These are phyloP conservation scores for Talaromyces sp. DNA, from an alignment of 2,329 filamentous ascomycete genomes.

Conservation along the genomic window DNA sequence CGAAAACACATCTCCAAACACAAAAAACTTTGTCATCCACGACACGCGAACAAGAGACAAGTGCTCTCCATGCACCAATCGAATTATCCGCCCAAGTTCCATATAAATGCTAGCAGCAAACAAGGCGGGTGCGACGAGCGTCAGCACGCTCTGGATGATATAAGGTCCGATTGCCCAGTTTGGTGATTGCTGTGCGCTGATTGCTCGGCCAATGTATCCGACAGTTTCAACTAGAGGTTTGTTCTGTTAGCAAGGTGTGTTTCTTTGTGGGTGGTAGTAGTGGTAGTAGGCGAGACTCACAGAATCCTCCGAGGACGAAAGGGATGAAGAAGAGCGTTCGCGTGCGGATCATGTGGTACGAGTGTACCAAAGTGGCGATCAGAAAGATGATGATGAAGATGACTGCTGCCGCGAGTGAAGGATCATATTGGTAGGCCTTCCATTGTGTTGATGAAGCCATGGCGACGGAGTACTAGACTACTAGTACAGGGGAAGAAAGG, in stretches of 20 bases:
- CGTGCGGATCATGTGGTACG: slow-evolving; percentile 6
- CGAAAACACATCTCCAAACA: slow-evolving; percentile 26
- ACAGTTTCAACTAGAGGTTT: background rate
- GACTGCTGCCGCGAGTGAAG: background rate
- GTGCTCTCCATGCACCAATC: slow-evolving; percentile 21
- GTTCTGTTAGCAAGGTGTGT: background rate
- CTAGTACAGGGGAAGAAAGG: too few species aligned
- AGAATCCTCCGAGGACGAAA: slow-evolving; percentile 27
- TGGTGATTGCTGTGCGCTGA: background rate
- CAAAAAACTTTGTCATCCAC: slow-evolving; percentile 31
- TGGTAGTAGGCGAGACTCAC: slow-evolving; percentile 17
- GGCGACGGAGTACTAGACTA: background rate
- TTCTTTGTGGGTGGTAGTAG: background rate
- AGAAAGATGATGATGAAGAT: slow-evolving; percentile 2
- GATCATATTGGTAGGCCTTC: slow-evolving; percentile 1
- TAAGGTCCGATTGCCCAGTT: slow-evolving; percentile 14
- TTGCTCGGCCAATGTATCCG: background rate
- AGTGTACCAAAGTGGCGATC: background rate
- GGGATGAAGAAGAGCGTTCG: slow-evolving; percentile 26
- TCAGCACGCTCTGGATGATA: slow-evolving; percentile 23
- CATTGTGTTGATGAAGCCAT: background rate
- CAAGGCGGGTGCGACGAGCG: slow-evolving; percentile 31
- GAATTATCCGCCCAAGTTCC: slow-evolving; percentile 30
- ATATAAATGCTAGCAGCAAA: slow-evolving; percentile 34
- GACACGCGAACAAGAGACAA: slow-evolving; percentile 20